Evolutionary conservation across 768 basidiomycete genomes (phyloP), one percentile per base, ranked within the genome.

Genomic region (Suillus subalutaceus): DNA sequence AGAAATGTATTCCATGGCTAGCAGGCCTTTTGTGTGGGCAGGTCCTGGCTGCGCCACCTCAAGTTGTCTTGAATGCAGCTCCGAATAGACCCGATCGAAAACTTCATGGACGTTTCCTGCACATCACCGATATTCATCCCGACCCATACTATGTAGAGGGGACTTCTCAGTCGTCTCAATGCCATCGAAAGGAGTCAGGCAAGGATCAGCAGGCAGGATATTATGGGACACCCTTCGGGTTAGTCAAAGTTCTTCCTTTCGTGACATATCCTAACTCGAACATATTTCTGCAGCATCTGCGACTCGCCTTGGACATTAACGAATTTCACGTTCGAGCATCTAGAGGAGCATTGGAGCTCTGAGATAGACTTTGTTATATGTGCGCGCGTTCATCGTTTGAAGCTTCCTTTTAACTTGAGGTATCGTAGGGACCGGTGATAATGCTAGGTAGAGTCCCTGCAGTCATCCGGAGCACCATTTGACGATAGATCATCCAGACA

Each of bases 291-390:
- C 64, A 20, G 62, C 71, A 91, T 89, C 23, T 95, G 95, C 71
- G 95, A 97, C 77, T 86, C 94, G 18, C 93, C 95, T 0, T 79
- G 93, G 55, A 78, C 80, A 15, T 84, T 96, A n/a, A 87, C 90
- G 40, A 92, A 97, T 75, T 83, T 85, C 46, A 94, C 94, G 12
- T 84, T 97, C 61, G 90, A 95, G 68, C 93, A 84, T 79, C 77
- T 96, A 63, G 89, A 89, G 62, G 83, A 88, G 69, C 84, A 92
- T 67, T 96, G 93, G 93, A 85, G 89, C 50, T 82, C 86, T 66
- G 88, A 96, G 71, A 85, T 97, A 46, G 95, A 97, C 73, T 97
- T 96, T 74, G 93, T 97, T 40, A 82, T 97, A 43, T 96, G 92
- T 91, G 72, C 59, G 59, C 26, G 12, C 71, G 85, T 81, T 23